Conservation (phyloP, 1,284 basidiomycete genomes). For the Papiliotrema flavescens region DNA sequence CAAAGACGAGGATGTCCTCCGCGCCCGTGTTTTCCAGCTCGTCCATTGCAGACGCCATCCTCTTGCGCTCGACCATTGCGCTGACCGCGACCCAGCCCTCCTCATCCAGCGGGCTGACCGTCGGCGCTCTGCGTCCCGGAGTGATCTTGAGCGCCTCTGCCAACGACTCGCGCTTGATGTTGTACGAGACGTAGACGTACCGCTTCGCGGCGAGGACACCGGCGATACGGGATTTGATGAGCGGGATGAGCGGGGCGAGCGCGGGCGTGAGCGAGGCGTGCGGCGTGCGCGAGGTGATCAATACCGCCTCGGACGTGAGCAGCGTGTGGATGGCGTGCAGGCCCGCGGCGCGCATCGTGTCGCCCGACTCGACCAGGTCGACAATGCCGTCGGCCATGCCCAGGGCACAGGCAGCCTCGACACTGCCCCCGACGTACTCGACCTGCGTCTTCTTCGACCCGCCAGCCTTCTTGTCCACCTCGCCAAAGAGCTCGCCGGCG, state of each 20-base stretch:
- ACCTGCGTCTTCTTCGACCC: constrained; percentile 67
- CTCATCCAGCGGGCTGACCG: constrained; percentile 77
- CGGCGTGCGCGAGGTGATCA: constrained; percentile 74
- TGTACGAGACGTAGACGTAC: constrained; percentile 92
- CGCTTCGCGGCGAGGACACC: constrained; percentile 87
- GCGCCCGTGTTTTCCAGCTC: constrained; percentile 76
- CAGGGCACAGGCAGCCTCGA: constrained; percentile 95
- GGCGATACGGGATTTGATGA: constrained; percentile 82
- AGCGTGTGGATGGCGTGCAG: constrained; percentile 88
- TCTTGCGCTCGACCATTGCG: constrained; percentile 85
- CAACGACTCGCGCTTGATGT: constrained; percentile 67
- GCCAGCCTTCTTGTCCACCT: constrained; percentile 63
- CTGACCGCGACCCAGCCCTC: constrained; percentile 86
- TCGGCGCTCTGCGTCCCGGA: constrained; percentile 85
- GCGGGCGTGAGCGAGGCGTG: constrained; percentile 62
- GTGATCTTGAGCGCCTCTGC: constrained; percentile 67
- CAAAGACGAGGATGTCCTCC: constrained; percentile 84
- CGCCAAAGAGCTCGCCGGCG: constrained; percentile 71
- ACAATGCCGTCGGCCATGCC: constrained; percentile 97
- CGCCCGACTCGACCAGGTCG: constrained; percentile 83
- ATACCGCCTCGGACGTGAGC: constrained; percentile 83
- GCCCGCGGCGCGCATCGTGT: constrained; percentile 98
- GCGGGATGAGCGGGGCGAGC: constrained; percentile 60
- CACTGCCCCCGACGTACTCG: constrained; percentile 94
- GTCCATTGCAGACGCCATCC: constrained; percentile 88